These are phyloP conservation scores for Fusarium sulawesiense DNA, from an alignment of 2,329 filamentous ascomycete species.

Conservation along the genomic window DNA sequence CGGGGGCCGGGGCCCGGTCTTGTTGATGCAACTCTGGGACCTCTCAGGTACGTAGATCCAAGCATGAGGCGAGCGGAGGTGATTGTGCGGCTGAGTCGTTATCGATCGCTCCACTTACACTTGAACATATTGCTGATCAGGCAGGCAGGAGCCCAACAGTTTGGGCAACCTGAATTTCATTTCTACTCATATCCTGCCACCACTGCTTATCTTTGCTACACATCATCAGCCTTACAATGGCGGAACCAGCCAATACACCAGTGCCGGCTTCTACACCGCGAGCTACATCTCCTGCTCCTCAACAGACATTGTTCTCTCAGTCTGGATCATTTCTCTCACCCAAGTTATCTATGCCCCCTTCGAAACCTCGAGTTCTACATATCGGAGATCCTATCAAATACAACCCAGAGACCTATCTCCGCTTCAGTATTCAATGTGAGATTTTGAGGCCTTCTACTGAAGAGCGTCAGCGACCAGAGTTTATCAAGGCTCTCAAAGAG, in stretches of 20 bases:
- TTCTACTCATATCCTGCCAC: neutral
- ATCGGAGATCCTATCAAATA: constrained; percentile 74
- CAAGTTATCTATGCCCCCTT: constrained; percentile 40
- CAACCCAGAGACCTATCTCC: constrained; percentile 59
- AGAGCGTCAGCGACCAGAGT: constrained; percentile 63
- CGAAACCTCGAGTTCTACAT: constrained; percentile 72
- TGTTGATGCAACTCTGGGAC: constrained; percentile 13
- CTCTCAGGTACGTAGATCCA: constrained; percentile 13
- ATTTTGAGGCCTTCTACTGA: constrained; percentile 62
- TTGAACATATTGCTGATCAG: constrained; percentile 19
- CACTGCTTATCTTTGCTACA: neutral
- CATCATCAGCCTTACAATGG: constrained; percentile 50
- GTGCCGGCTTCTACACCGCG: constrained; percentile 59
- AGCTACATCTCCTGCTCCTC: constrained; percentile 55
- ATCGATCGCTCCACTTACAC: constrained; percentile 30
- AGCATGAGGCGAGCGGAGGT: constrained; percentile 15
- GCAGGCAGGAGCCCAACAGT: constrained; percentile 4
- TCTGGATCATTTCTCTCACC: constrained; percentile 44
- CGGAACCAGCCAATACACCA: constrained; percentile 61
- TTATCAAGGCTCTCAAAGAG: constrained; percentile 62
- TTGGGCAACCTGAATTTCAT: neutral
- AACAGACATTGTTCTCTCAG: constrained; percentile 36
- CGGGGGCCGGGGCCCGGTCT: constrained; percentile 15
- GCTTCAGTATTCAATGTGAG: constrained; percentile 58
- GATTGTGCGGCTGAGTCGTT: constrained; percentile 22